phyloP scores from a whole-genome alignment of 768 basidiomycete genomes.

The Suillus weaverae region DNA sequence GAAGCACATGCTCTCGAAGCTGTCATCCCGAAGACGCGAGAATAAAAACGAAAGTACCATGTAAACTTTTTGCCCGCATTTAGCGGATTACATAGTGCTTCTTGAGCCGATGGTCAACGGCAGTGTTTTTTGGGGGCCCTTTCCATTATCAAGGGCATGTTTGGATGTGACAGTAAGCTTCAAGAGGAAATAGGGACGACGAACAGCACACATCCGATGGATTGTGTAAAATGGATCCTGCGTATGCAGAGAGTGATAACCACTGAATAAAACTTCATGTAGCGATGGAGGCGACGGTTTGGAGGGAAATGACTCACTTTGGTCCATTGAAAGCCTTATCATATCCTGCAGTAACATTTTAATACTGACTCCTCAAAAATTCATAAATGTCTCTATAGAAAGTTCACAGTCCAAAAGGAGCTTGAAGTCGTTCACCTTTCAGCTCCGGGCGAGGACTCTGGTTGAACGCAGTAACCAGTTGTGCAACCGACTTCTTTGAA shows the following conservation, averaged over 20 bases:
- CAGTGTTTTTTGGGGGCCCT: slow-evolving; percentile 58
- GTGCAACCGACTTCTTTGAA: slow-evolving; percentile 57
- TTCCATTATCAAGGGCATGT: slow-evolving; percentile 66
- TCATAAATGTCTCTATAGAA: slow-evolving; percentile 21
- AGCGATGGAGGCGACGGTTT: background rate
- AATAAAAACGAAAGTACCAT: background rate
- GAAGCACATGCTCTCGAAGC: slow-evolving; percentile 93
- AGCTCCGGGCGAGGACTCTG: slow-evolving; percentile 63
- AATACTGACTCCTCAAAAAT: slow-evolving; percentile 36
- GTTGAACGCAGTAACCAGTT: slow-evolving; percentile 50
- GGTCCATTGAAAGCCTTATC: slow-evolving; percentile 99
- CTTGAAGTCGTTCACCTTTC: slow-evolving; percentile 98
- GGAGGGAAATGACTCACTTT: slow-evolving; percentile 53
- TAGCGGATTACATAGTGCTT: slow-evolving; percentile 50
- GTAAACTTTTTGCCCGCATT: background rate
- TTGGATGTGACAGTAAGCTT: slow-evolving; percentile 88
- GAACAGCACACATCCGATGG: slow-evolving; percentile 97
- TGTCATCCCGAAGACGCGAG: slow-evolving; percentile 88
- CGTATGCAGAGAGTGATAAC: slow-evolving; percentile 67
- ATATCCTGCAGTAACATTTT: slow-evolving; percentile 87
- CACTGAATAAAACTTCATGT: slow-evolving; percentile 49
- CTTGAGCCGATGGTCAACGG: slow-evolving; percentile 71
- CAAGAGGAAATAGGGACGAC: slow-evolving; percentile 76
- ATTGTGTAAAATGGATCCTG: slow-evolving; percentile 75
- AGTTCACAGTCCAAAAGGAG: slow-evolving; percentile 80